These are phyloP conservation scores for Vinca minor DNA, from an alignment of 257 asterid species.

Conservation along the genomic window DNA sequence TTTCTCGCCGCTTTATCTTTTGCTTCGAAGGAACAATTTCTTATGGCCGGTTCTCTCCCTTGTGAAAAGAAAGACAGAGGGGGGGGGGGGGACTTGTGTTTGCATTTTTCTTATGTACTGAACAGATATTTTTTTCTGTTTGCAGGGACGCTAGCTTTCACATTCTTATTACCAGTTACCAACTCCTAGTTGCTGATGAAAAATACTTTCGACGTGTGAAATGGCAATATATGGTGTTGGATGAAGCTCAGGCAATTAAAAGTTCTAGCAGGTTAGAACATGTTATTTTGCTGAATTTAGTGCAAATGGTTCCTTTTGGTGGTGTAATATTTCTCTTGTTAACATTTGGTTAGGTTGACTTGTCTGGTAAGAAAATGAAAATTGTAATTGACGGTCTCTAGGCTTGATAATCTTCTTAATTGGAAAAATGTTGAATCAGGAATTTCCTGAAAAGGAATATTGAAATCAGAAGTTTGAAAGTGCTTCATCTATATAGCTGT, in stretches of 20 bases:
- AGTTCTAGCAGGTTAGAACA: constrained; percentile 68
- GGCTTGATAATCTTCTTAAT: no score
- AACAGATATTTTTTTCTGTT: constrained; percentile 17
- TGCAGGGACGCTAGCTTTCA: constrained; percentile 95
- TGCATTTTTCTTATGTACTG: constrained; percentile 9
- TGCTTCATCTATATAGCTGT: not conserved
- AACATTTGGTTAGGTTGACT: no score
- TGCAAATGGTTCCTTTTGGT: not conserved
- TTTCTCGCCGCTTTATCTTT: no score
- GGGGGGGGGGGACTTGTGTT: not conserved
- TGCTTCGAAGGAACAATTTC: no score
- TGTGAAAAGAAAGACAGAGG: no score
- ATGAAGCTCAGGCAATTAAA: constrained; percentile 99
- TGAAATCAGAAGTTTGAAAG: not conserved
- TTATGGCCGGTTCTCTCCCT: not conserved
- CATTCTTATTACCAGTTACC: constrained; percentile 93
- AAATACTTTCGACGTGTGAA: constrained; percentile 88
- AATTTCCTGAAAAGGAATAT: no score
- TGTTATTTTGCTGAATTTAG: not conserved
- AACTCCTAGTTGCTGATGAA: constrained; percentile 85
- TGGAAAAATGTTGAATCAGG: not conserved
- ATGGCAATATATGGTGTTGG: constrained; percentile 99
- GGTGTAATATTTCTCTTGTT: not conserved
- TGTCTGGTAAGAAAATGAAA: no score
- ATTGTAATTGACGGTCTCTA: not conserved